These are phyloP conservation scores for Colletotrichum sp. DNA, from an alignment of 2,329 filamentous ascomycete genomes.

Conservation along the genomic window DNA sequence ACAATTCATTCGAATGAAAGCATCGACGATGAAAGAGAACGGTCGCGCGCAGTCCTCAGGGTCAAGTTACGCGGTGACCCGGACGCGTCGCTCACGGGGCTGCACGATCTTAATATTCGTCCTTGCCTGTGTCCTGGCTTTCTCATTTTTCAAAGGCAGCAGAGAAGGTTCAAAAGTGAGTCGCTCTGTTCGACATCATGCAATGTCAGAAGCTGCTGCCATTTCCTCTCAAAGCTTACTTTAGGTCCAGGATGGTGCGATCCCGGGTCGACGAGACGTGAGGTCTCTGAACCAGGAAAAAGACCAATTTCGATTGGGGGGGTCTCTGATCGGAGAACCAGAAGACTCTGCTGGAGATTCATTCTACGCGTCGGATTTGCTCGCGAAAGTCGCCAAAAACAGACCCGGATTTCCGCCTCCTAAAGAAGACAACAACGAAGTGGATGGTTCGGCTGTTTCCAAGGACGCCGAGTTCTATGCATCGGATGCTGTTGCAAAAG, in stretches of 20 bases:
- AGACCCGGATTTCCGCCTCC: background rate
- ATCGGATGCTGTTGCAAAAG: background rate
- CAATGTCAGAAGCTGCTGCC: background rate
- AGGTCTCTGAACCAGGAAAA: background rate
- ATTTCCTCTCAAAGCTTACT: background rate
- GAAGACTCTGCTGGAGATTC: background rate
- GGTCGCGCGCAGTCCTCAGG: background rate
- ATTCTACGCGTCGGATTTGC: background rate
- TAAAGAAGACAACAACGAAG: accelerated
- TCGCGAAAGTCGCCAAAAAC: background rate
- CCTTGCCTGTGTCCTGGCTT: background rate
- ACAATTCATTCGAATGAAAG: background rate
- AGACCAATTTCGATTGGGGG: background rate
- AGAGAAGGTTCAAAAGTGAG: background rate
- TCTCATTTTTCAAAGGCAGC: background rate
- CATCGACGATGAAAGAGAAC: background rate
- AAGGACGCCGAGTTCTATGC: background rate
- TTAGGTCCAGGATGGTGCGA: background rate
- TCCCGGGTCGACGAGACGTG: background rate
- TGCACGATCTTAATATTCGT: background rate
- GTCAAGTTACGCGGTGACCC: background rate
- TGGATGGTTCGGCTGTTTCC: accelerated
- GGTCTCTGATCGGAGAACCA: accelerated
- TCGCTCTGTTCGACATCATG: background rate
- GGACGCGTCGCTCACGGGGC: background rate